These are phyloP conservation scores for Ceratobasidium sp. DNA, from an alignment of 1,284 basidiomycete species.

Conservation along the genomic window DNA sequence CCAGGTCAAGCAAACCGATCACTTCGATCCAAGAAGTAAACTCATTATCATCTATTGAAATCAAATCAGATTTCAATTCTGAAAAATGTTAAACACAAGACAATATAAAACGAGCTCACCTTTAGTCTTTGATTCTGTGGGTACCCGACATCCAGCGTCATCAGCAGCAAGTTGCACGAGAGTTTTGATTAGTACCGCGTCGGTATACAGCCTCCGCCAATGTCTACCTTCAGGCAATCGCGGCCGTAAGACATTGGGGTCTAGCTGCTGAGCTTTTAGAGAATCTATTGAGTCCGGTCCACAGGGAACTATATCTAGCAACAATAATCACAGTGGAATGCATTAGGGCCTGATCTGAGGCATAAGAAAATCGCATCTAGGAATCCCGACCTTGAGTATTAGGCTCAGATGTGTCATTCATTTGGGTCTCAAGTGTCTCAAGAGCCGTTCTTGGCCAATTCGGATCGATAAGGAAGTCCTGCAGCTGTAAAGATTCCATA, in stretches of 20 bases:
- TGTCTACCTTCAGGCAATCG: slow-evolving; percentile 7
- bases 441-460: slow-evolving; percentile 6
- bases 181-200: not conserved
- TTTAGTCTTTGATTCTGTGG: not conserved
- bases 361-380: no score
- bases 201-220: slow-evolving; percentile 26
- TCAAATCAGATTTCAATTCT: not conserved
- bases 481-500: not conserved
- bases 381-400: slow-evolving; percentile 30
- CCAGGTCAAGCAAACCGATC: slow-evolving; percentile 73
- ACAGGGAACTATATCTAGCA: slow-evolving; percentile 8
- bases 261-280: not conserved
- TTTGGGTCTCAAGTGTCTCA: not conserved
- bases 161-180: not conserved
- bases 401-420: not conserved
- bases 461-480: not conserved
- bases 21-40: slow-evolving; percentile 46
- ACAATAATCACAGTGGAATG: not conserved
- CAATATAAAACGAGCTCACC: not conserved
- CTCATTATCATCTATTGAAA: not conserved
- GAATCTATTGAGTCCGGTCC: not conserved
- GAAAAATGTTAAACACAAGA: not conserved
- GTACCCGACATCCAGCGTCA: not conserved
- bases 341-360: not conserved
- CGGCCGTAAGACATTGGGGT: slow-evolving; percentile 6